Evolutionary conservation across 257 asterid species (phyloP), one percentile per base, ranked within the genome.

Genomic region (Solanum ossicruentum): DNA sequence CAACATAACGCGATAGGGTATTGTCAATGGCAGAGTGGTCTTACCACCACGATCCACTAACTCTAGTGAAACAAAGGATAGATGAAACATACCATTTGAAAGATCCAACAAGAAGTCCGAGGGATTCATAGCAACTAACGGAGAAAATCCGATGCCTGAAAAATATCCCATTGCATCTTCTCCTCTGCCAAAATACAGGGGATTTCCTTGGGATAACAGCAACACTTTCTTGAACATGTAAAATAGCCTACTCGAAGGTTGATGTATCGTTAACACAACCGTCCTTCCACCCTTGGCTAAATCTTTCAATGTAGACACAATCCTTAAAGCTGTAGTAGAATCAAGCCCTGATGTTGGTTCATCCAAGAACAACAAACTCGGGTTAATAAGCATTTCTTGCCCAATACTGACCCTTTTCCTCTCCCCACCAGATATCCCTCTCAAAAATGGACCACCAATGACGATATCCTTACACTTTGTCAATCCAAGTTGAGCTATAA

Each of bases 321-420:
- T 94, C 85, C 89, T 91, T 85, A 88, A 93, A 0, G 98, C 98
- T 1, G 97, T 94, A 2, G 98, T 95, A 3, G 98, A 94, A 78
- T 95, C 98, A 0, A 94, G 91, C 3, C 98, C 98, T 0, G 98
- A 95, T 6, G 98, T 94, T 3, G 98, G 98, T 83, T 95, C 98
- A 70, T 95, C 98, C 60, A 95, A 91, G 71, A 95, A 88, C 88
- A 95, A 65, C 47, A 95, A 70, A 41, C 96, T 91, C 0, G 98
- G 98, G 51, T 95, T 94, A 69, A 94, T 91, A 0, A 95, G 92
- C 98, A 95, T 91, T 77, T 95, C 98, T 67, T 93, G 98, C 0
- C 98, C 98, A 8, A 95, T 94, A 61, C 97, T 95, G 0, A 95
- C 97, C 8, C 98, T 85, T 84, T 95, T 94, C 39, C 95, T 70